Evolutionary conservation across 495 filamentous ascomycete species (phyloP).

Genomic region (Trichoderma asperelloides): DNA sequence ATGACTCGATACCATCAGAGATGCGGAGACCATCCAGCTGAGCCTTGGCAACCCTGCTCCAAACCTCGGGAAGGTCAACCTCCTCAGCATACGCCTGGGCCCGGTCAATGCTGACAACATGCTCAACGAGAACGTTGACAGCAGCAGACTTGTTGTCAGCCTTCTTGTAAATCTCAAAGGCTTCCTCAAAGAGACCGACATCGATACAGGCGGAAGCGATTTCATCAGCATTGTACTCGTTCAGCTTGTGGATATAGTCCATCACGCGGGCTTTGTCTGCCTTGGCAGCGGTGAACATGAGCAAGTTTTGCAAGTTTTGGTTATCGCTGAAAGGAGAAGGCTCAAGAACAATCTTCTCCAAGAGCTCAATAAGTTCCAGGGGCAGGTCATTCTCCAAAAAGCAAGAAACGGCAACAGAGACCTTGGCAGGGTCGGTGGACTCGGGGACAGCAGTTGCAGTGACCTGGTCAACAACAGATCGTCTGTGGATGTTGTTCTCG

Average conservation of each 20-base stretch:
- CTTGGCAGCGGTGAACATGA: slow-evolving; percentile 96
- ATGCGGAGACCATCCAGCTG: slow-evolving; percentile 95
- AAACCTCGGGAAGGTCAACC: slow-evolving; percentile 93
- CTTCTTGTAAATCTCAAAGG: slow-evolving; percentile 99
- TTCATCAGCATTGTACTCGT: slow-evolving; percentile 82
- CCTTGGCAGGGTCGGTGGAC: slow-evolving; percentile 86
- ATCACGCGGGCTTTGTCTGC: slow-evolving; percentile 92
- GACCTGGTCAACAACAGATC: slow-evolving; percentile 92
- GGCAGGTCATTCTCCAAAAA: slow-evolving; percentile 88
- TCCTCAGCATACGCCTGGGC: slow-evolving; percentile 95
- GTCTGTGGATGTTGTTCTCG: slow-evolving; percentile 87
- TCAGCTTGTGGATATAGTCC: slow-evolving; percentile 90
- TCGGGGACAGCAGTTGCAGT: slow-evolving; percentile 95
- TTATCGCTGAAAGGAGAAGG: slow-evolving; percentile 97
- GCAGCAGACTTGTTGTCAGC: slow-evolving; percentile 79
- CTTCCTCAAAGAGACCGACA: slow-evolving; percentile 91
- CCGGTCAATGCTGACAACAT: slow-evolving; percentile 96
- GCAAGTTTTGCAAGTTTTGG: slow-evolving; percentile 85
- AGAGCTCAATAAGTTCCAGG: slow-evolving; percentile 87
- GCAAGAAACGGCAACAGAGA: slow-evolving; percentile 86
- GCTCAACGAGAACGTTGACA: slow-evolving; percentile 86
- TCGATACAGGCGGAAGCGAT: slow-evolving; percentile 90
- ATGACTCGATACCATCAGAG: slow-evolving; percentile 88
- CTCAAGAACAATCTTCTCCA: slow-evolving; percentile 99
- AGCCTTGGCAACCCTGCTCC: slow-evolving; percentile 98